Percentiles rank a stretch among this genome's conserved stretches.
Evolutionary conservation across 2,329 filamentous ascomycete species (phyloP).

Genomic region (Albifimbria verrucaria): DNA sequence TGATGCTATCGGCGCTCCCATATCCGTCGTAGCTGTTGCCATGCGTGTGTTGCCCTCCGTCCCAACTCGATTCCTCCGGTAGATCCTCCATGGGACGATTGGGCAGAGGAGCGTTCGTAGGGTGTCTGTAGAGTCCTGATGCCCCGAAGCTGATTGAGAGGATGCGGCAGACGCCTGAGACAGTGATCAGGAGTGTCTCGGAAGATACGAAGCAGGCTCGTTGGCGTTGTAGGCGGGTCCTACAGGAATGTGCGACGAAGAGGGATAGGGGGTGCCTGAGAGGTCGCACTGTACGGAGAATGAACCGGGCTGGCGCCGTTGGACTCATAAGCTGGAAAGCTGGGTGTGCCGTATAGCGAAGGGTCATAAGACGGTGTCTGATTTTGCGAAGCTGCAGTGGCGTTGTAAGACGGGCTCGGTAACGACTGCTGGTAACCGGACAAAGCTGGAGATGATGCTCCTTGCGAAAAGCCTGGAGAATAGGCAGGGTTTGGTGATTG

Average conservation of each 20-base stretch:
- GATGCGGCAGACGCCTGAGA: constrained; percentile 48
- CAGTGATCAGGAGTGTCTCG: constrained; percentile 42
- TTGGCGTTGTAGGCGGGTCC: constrained; percentile 46
- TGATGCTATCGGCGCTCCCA: constrained; percentile 46
- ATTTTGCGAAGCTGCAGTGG: constrained; percentile 19
- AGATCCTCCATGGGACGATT: constrained; percentile 46
- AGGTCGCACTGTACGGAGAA: constrained; percentile 27
- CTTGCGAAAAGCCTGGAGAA: constrained; percentile 8
- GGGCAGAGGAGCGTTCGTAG: constrained; percentile 59
- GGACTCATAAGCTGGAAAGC: constrained; percentile 33
- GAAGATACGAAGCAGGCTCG: constrained; percentile 44
- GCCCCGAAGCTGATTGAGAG: constrained; percentile 36
- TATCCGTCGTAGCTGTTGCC: constrained; percentile 27
- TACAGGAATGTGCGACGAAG: constrained; percentile 49
- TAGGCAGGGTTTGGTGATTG: constrained; percentile 10
- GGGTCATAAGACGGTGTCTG: constrained; percentile 33
- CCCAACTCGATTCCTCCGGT: constrained; percentile 39
- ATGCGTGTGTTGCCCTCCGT: constrained; percentile 22
- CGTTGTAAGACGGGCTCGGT: constrained; percentile 31
- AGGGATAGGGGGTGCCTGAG: constrained; percentile 51
- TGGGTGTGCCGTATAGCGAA: constrained; percentile 23
- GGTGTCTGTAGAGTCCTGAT: constrained; percentile 51
- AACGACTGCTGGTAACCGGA: constrained; percentile 39
- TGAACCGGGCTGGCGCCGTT: constrained; percentile 37
- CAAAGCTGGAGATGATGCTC: constrained; percentile 23